Conservation (phyloP, 257 asterid genomes). For the Voacanga thouarsii region DNA sequence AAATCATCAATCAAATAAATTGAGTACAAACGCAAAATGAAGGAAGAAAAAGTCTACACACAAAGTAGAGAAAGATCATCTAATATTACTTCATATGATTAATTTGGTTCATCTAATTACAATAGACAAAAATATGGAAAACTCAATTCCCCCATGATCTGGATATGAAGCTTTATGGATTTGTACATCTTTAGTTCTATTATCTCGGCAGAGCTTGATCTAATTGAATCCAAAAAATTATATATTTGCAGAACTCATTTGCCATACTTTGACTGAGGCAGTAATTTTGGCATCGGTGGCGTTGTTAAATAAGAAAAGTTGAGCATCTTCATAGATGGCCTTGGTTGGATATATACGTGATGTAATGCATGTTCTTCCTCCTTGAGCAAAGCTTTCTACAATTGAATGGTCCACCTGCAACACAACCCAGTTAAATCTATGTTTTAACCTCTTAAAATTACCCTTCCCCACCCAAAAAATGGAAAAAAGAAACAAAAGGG, state of each 20-base stretch:
- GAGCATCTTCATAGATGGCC: constrained; percentile 43
- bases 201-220: too few species aligned
- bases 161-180: too few species aligned
- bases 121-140: too few species aligned
- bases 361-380: constrained; percentile 67
- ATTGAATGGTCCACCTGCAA: constrained; percentile 84
- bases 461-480: neutral
- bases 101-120: too few species aligned
- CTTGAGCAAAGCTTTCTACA: constrained; percentile 74
- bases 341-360: constrained; percentile 71
- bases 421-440: neutral
- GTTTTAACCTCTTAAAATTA: neutral
- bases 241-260: constrained; percentile 42
- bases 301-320: constrained; percentile 56
- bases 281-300: constrained; percentile 53
- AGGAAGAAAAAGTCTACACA: too few species aligned
- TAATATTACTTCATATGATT: too few species aligned
- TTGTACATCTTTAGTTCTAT: too few species aligned
- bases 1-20: too few species aligned
- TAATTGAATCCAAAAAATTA: neutral
- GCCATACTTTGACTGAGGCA: constrained; percentile 62
- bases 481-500: neutral
- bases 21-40: too few species aligned
- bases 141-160: too few species aligned
- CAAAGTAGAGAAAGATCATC: too few species aligned